Conservation (phyloP, 805 yeast genomes). For the Candida glaebosa region DNA sequence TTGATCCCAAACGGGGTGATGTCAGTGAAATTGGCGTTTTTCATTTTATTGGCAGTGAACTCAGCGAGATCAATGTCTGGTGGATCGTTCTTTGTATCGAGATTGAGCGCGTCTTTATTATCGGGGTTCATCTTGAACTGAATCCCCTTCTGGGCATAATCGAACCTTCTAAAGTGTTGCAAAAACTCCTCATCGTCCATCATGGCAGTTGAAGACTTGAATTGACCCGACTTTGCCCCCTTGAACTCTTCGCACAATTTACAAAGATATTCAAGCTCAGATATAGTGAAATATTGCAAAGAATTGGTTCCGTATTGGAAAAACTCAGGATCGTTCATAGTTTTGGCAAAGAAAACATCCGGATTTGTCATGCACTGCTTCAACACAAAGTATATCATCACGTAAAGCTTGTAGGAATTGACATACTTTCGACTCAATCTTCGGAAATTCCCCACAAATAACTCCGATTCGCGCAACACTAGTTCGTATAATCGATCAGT, state of each 20-base stretch:
- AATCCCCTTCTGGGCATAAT: background rate
- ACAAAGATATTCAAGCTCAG: conserved; percentile 34
- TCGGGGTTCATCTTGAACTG: background rate
- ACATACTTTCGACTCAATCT: conserved; percentile 34
- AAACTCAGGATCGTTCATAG: conserved; percentile 22
- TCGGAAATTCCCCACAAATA: conserved; percentile 41
- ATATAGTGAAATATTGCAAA: conserved; percentile 32
- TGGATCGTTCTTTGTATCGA: conserved; percentile 1
- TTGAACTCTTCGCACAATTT: conserved; percentile 38
- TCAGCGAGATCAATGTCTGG: conserved; percentile 3
- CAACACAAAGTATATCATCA: conserved; percentile 38
- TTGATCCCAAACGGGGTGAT: background rate
- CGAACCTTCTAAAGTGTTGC: conserved; percentile 1
- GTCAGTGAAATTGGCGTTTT: background rate
- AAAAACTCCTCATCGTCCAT: background rate
- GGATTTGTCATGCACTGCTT: conserved; percentile 41
- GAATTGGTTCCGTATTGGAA: conserved; percentile 37
- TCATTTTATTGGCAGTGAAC: background rate
- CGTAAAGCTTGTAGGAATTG: conserved; percentile 39
- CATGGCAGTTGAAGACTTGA: background rate
- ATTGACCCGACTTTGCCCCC: conserved; percentile 29
- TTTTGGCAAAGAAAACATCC: conserved; percentile 30
- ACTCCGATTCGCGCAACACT: conserved; percentile 35
- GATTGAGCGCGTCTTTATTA: background rate
- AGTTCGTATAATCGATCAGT: conserved; percentile 29